phyloP scores from a whole-genome alignment of 1,139 yeast species.

The Debaryomyces coudertii region DNA sequence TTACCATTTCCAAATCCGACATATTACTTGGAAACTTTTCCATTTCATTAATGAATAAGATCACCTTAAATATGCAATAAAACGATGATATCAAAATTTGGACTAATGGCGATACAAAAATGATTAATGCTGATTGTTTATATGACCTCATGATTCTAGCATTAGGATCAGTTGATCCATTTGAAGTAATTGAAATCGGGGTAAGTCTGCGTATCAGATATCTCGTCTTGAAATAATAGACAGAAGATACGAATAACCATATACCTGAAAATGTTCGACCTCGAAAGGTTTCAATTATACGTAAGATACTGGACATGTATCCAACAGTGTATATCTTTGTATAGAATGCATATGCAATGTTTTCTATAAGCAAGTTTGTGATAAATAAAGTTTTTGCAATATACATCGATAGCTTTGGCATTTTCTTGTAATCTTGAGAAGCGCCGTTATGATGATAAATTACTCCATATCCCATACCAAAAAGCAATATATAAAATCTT shows the following conservation, averaged over 20 bases:
- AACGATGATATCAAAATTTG: no score
- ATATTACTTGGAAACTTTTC: no score
- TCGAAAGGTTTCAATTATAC: constrained; percentile 4
- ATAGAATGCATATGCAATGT: background rate
- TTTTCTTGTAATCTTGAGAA: background rate
- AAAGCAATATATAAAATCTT: constrained; percentile 25
- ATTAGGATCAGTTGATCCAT: constrained; percentile 24
- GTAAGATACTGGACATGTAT: background rate
- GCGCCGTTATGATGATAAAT: constrained; percentile 30
- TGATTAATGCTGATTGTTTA: constrained; percentile 30
- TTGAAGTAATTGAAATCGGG: constrained; percentile 22
- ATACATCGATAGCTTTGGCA: constrained; percentile 30
- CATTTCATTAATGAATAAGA: no score
- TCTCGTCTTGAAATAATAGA: constrained; percentile 32
- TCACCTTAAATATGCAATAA: no score
- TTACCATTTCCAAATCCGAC: no score
- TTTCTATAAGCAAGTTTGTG: constrained; percentile 7
- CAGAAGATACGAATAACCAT: constrained; percentile 22
- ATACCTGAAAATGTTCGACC: constrained; percentile 14
- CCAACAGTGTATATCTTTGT: no score
- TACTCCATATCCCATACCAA: constrained; percentile 38
- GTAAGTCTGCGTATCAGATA: constrained; percentile 36
- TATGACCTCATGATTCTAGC: constrained; percentile 28
- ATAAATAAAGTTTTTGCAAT: constrained; percentile 15
- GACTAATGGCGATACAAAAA: constrained; percentile 33